Evolutionary conservation across 345 rosid genomes (phyloP).

Genomic region (Euphorbia peplus): DNA sequence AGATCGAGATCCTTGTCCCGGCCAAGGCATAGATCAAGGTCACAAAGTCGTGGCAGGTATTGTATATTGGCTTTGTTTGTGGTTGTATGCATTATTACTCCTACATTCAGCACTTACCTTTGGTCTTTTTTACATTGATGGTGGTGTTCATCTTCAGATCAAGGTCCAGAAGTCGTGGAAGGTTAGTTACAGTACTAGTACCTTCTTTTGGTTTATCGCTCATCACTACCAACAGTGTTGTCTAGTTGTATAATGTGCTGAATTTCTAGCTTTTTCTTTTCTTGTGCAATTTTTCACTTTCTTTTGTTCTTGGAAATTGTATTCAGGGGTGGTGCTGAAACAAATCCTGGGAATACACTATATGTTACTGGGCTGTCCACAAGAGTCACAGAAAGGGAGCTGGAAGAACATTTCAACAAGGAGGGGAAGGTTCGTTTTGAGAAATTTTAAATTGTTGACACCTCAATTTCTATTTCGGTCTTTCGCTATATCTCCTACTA

Average conservation of each 20-base stretch:
- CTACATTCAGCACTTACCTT: constrained; percentile 6
- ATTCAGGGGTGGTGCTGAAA: constrained; percentile 41
- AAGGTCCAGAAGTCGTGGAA: constrained; percentile 80
- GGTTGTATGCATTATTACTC: background rate
- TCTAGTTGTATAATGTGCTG: background rate
- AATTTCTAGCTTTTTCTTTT: background rate
- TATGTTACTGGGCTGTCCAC: constrained; percentile 96
- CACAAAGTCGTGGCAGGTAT: constrained; percentile 87
- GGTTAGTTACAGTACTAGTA: constrained; percentile 40
- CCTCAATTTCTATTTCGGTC: background rate
- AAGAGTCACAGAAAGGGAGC: constrained; percentile 83
- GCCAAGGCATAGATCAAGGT: constrained; percentile 68
- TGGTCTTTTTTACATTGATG: constrained; percentile 20
- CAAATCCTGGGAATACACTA: constrained; percentile 77
- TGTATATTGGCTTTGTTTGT: constrained; percentile 9
- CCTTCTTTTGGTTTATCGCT: background rate
- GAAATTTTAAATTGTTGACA: background rate
- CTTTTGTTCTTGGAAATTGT: constrained; percentile 1
- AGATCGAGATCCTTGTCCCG: constrained; percentile 58
- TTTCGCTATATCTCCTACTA: background rate
- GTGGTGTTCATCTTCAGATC: constrained; percentile 42
- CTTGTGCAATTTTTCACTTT: background rate
- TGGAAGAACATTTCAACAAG: constrained; percentile 89
- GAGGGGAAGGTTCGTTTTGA: constrained; percentile 85
- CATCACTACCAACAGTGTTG: background rate